Base-by-base conservation (phyloP, 1,139 yeast species). In the Candida sp. region DNA sequence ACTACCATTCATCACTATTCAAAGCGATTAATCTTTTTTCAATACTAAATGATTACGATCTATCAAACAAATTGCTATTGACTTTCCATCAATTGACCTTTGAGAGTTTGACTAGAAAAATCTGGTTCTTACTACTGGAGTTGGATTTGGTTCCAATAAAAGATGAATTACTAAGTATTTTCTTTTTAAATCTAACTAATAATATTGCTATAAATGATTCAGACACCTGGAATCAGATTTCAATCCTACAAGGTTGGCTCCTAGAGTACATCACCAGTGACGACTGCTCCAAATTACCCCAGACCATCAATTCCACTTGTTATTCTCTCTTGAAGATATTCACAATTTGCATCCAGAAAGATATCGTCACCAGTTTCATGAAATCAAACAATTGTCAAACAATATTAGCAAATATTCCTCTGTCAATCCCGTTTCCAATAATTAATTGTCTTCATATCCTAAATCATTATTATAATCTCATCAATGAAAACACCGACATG, bases 1-100 rank as follows among this genome's bases (percentile, higher is more conserved):
- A 21, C 8, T 37, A 37, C 25, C 34, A 37, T 9, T 27, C 30
- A 15, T 47, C 40, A 22, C 37, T 58, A n/a, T 41, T 51, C n/a
- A 41, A 49, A 12, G 41, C 56, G 0, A 57, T 63, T 4, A 73
- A 72, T 43, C 53, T 70, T 12, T 68, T 62, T 44, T 57, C 73
- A 4, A 61, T 72, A 4, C 45, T 73, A 21, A 66, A 68, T 47
- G 76, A 71, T 48, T 61, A 58, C 44, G 77, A 69, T 35, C 50
- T 72, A 6, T 48, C 67, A n/a, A 51, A 53, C 12, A 70, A 66
- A 46, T 50, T 73, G 33, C 54, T 60, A 23, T 44, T 68, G 5
- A 56, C 59, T 44, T 46, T 53, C 21, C 55, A 54, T 43, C 65
- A 61, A 39, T 49, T 65, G n/a, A 58, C 53, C 33, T 60, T 71